Conservation (phyloP, 192 early-diverging fungal genomes). For the Dimargaris verticillata region DNA sequence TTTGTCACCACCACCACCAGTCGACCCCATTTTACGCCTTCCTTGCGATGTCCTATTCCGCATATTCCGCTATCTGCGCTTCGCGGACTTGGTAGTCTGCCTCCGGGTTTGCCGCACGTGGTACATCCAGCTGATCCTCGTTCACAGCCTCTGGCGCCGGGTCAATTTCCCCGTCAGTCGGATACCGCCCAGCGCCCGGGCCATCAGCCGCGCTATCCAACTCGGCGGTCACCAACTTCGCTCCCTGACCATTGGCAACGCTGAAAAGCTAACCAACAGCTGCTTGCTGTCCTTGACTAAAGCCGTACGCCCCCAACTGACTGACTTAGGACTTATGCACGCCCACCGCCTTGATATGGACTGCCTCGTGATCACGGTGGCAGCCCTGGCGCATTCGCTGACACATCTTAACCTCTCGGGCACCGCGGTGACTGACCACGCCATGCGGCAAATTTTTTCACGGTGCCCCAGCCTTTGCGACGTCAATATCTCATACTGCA, state of each 20-base stretch:
- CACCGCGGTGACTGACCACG: background rate
- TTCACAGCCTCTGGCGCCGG: background rate
- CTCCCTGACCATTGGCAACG: background rate
- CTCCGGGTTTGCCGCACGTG: slow-evolving; percentile 9
- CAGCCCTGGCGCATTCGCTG: background rate
- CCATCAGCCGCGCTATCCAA: background rate
- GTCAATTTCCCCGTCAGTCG: background rate
- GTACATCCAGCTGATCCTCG: slow-evolving; percentile 1
- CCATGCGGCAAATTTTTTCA: background rate
- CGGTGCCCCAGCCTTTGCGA: background rate
- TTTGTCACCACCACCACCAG: no score
- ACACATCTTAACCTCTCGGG: background rate
- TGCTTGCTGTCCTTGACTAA: background rate
- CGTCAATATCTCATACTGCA: background rate
- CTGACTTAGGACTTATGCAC: background rate
- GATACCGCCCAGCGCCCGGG: background rate
- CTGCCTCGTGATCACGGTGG: background rate
- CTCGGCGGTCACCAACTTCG: background rate
- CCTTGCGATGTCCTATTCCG: background rate
- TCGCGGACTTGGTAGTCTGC: background rate
- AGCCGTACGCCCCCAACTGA: background rate
- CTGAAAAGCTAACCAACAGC: background rate
- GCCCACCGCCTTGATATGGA: background rate
- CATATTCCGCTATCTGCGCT: background rate
- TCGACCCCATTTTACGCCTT: background rate